These are phyloP conservation scores for Conidiobolus incongruus DNA, from an alignment of 371 early-diverging fungal genomes.

Conservation along the genomic window DNA sequence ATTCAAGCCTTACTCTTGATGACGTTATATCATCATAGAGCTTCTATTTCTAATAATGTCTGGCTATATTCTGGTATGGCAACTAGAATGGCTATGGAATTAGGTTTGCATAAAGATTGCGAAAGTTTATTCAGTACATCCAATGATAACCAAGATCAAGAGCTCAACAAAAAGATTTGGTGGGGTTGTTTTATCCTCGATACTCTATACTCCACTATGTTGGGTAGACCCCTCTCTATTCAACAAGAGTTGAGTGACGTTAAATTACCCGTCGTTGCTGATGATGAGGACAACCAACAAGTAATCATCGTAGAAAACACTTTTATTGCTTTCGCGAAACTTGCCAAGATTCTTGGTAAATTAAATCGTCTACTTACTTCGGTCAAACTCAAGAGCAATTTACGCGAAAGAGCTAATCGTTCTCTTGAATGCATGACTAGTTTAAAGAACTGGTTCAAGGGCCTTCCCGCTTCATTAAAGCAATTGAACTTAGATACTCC, in stretches of 20 bases:
- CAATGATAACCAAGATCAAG: slow-evolving; percentile 20
- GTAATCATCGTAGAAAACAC: neutral
- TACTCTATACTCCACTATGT: slow-evolving; percentile 2
- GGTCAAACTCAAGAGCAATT: slow-evolving; percentile 4
- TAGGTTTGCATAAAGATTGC: slow-evolving; percentile 31
- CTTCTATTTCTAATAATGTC: slow-evolving; percentile 10
- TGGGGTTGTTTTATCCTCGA: slow-evolving; percentile 39
- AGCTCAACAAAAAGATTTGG: slow-evolving; percentile 28
- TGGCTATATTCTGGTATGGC: slow-evolving; percentile 19
- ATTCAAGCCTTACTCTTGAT: slow-evolving; percentile 15
- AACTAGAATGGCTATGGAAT: slow-evolving; percentile 31
- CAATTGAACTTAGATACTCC: neutral
- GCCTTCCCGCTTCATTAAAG: slow-evolving; percentile 1
- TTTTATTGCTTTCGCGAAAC: slow-evolving; percentile 4
- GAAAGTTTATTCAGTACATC: slow-evolving; percentile 19
- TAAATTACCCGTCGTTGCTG: slow-evolving; percentile 2
- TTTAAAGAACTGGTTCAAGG: slow-evolving; percentile 5
- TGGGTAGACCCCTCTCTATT: slow-evolving; percentile 5
- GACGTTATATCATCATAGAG: slow-evolving; percentile 6
- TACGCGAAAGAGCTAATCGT: slow-evolving; percentile 2
- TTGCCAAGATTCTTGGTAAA: slow-evolving; percentile 3
- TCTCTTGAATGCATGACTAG: slow-evolving; percentile 1
- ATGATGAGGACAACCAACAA: slow-evolving; percentile 4
- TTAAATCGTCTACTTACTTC: slow-evolving; percentile 3
- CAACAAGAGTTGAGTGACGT: slow-evolving; percentile 4